Evolutionary conservation across 345 rosid species (phyloP), one percentile per base, ranked within the genome.

Genomic region (Bruguiera sexangula): DNA sequence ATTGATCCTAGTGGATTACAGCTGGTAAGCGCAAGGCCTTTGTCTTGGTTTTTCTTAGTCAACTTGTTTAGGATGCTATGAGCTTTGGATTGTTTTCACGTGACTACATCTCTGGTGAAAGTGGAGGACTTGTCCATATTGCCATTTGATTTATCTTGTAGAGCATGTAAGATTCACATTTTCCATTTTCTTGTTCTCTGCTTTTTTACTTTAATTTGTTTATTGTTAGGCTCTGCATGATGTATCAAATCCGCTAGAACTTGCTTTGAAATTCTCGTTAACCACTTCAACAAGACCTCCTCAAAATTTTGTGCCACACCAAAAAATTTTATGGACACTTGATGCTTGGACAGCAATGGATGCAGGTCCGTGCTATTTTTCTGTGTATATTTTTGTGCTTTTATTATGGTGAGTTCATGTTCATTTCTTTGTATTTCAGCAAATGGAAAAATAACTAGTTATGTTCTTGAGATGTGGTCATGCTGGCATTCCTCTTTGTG

Each of bases 401-500:
- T 32, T 61, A 20, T 72, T 73, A 11, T 61, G 6, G 46, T n/a
- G 46, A 24, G 56, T 70, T 73, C 18, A 65, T 54, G 21, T 69
- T 68, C 57, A 36, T 20, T 68, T 63, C 30, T 61, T 62, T 73
- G 37, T 71, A 59, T 69, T 78, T 67, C 88, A 94, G 98, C 69
- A 65, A 81, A 84, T 78, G 63, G 79, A 73, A 87, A 84, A 78
- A 70, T 94, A 57, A 62, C 86, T 26, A 81, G 87, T 73, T 84
- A 78, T 79, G 85, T 87, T 80, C 89, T 89, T 67, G 98, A 94
- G 81, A 85, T 94, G 87, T 88, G 96, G 96, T 89, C 82, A 69
- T 77, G 86, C 81, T 94, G 98, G 98, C 98, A 94, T 80, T 84
- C 84, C 62, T 82, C 85, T 68, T 65, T 94, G 84, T 91, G 98